Evolutionary conservation across 2,329 filamentous ascomycete species (phyloP).

Genomic region (Xylariaceae sp.): DNA sequence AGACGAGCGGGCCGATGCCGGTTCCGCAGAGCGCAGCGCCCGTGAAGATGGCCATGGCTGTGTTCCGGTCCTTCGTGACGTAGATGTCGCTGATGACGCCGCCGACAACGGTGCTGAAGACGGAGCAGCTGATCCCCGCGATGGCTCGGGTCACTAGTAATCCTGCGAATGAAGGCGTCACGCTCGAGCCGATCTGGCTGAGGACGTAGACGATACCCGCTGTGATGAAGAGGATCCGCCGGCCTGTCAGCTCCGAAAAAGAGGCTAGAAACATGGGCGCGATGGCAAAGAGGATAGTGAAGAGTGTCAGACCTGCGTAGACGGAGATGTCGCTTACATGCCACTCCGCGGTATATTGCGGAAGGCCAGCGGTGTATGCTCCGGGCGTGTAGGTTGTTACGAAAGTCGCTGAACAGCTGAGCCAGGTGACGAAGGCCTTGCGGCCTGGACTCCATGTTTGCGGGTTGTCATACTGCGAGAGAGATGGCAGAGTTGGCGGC

Average conservation of each 20-base stretch:
- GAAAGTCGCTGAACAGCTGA: constrained; percentile 3
- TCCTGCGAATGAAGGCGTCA: background rate
- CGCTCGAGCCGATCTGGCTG: constrained; percentile 1
- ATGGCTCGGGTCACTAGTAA: constrained; percentile 3
- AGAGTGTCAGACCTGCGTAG: constrained; percentile 1
- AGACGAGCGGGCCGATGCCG: constrained; percentile 3
- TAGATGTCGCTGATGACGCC: constrained; percentile 7
- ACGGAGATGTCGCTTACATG: constrained; percentile 1
- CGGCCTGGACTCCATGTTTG: background rate
- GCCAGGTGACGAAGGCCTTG: constrained; percentile 3
- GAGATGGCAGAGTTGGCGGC: background rate
- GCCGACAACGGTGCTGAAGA: constrained; percentile 5
- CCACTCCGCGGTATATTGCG: constrained; percentile 2
- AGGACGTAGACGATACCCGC: constrained; percentile 3
- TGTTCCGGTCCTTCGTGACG: constrained; percentile 2
- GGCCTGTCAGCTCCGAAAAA: constrained; percentile 3
- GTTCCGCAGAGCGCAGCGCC: background rate
- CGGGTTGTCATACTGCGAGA: constrained; percentile 1
- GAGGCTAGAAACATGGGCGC: constrained; percentile 7
- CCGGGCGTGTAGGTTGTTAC: constrained; percentile 6
- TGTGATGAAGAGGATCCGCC: background rate
- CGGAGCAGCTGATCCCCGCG: background rate
- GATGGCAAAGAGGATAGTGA: constrained; percentile 3
- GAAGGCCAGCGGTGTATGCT: constrained; percentile 1
- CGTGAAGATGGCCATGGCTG: constrained; percentile 4